A percentile compares a stretch with the other conserved stretches of the same genome.
phyloP scores from a whole-genome alignment of 2,329 filamentous ascomycete genomes.

The Septoria petroselini region DNA sequence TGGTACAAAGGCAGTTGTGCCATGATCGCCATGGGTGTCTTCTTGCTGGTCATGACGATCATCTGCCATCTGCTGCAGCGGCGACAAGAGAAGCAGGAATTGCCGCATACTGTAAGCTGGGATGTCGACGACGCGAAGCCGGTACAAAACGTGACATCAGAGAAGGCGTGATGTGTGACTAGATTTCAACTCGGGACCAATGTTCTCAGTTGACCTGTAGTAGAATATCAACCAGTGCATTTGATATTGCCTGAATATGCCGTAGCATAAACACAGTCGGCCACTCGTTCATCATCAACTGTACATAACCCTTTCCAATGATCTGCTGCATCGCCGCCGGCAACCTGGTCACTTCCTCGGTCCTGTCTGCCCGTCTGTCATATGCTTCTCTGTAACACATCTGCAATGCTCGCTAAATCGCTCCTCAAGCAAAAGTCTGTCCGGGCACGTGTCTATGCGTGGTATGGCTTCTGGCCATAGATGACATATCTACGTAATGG shows the following conservation, averaged over 20 bases:
- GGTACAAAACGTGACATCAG: not conserved
- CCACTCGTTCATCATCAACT: no score
- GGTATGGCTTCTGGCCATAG: conserved; percentile 31
- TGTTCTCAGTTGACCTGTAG: no score
- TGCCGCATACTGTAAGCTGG: not conserved
- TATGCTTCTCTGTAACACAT: not conserved
- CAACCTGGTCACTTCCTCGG: not conserved
- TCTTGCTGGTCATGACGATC: conserved; percentile 27
- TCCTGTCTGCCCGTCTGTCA: not conserved
- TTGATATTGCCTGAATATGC: no score
- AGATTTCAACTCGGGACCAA: no score
- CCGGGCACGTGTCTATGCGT: conserved; percentile 4
- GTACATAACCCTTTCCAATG: no score
- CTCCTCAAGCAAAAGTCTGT: conserved; percentile 1
- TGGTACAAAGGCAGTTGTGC: conserved; percentile 31
- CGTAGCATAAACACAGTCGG: no score
- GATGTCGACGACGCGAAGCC: conserved; percentile 1
- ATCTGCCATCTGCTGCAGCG: conserved; percentile 25
- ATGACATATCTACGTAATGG: conserved; percentile 29
- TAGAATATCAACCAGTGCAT: no score
- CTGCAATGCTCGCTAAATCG: conserved; percentile 18
- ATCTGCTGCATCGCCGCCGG: not conserved
- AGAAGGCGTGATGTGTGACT: no score
- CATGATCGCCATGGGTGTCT: conserved; percentile 32
- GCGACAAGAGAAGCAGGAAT: conserved; percentile 26